Percentiles rank a stretch among this genome's conserved stretches.
Conservation (phyloP, 2,329 filamentous ascomycete species). For the Harringtonia lauricola region DNA sequence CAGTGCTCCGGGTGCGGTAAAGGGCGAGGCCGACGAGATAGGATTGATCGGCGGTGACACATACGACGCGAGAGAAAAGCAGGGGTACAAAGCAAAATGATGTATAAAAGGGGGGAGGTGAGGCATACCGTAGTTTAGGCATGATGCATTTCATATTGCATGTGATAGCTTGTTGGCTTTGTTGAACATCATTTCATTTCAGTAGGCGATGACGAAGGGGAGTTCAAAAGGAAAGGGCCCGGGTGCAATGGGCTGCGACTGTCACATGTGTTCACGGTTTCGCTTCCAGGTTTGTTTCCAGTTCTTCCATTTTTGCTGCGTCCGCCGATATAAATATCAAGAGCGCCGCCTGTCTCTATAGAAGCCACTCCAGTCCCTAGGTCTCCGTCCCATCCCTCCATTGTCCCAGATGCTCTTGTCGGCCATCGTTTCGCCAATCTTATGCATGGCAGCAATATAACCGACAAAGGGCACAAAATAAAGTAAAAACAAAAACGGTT, state of each 20-base stretch:
- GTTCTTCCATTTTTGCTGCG: neutral
- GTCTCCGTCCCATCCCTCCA: neutral
- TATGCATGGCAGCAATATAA: neutral
- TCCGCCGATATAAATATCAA: neutral
- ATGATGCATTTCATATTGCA: too few species aligned
- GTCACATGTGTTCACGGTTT: too few species aligned
- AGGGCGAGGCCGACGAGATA: neutral
- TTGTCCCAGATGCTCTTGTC: neutral
- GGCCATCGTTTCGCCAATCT: neutral
- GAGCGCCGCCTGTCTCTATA: neutral
- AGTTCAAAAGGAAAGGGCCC: too few species aligned
- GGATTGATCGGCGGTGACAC: too few species aligned
- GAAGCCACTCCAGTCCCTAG: neutral
- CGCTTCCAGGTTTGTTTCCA: neutral
- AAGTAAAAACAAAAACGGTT: neutral
- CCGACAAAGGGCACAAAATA: neutral
- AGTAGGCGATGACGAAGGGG: too few species aligned
- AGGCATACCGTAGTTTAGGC: too few species aligned
- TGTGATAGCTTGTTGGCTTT: too few species aligned
- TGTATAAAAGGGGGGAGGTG: too few species aligned
- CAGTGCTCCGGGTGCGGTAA: constrained; percentile 46
- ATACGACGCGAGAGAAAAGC: too few species aligned
- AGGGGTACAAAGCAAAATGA: too few species aligned
- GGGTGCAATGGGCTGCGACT: too few species aligned
- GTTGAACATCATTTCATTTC: too few species aligned